Evolutionary conservation across 106 monocot species (phyloP), one percentile per base, ranked within the genome.

Genomic region (Agapanthus africanus): DNA sequence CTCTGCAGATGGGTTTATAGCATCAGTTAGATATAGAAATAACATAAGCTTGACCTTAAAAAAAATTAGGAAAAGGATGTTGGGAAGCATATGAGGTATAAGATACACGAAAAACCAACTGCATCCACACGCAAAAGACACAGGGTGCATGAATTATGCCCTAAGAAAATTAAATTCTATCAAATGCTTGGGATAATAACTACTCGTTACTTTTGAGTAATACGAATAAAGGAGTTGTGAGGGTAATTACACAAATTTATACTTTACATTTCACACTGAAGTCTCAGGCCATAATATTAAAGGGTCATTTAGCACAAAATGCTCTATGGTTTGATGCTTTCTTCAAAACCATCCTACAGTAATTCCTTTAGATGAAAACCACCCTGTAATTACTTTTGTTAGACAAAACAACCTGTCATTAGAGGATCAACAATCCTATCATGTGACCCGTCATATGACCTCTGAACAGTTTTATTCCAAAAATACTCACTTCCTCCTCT

Each of bases 1-100:
- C 85, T 89, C 95, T 95, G 95, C 79, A 81, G 18, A 34, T 31
- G 42, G 32, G 1, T 35, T 59, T 36, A 62, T 33, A 36, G 28
- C 27, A 57, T 28, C 13, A 13, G 23, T 28, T 14, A 31, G 56
- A 57, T 57, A 27, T 11, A 30, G 0, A 30, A 19, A 14, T n/a
- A 49, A 50, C n/a, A 50, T 18, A 50, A 50, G 21, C 4, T 21
- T 50, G 4, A 15, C 56, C 6, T 30, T 6, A 14, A 57, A 27
- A 3, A 6, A 54, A 14, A 14, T 14, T 46, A 8, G 50, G 22
- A 2, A 50, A 50, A 50, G 19, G 50, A 21, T 19, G 22, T 21
- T 2, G 22, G 1, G 2, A 5, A 15, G 2, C 9, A 50, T 50
- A 50, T 50, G n/a, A 61, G 33, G 33, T 61, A 2, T 19, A 61